Conservation (phyloP, 164 flowering plant species). For the Umbilicus rupestris region DNA sequence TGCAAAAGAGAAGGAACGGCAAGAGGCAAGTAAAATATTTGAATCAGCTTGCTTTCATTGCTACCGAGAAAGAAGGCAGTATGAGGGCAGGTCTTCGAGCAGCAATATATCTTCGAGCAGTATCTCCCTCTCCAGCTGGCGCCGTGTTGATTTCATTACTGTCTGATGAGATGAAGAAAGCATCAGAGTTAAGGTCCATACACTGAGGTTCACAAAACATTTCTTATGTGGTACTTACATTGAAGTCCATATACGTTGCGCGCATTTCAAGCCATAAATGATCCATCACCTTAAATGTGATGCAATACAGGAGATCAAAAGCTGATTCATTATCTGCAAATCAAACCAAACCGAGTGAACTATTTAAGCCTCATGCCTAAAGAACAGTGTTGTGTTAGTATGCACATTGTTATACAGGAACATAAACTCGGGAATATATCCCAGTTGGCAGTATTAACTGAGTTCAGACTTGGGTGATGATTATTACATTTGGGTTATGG, state of each 20-base stretch:
- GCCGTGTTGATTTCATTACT: constrained; percentile 73
- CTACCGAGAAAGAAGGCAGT: constrained; percentile 40
- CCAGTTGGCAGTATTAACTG: too few species aligned
- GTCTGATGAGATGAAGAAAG: constrained; percentile 23
- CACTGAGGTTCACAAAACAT: not conserved
- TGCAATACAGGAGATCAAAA: constrained; percentile 81
- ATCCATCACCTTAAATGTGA: constrained; percentile 83
- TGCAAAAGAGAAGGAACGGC: too few species aligned
- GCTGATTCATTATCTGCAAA: constrained; percentile 67
- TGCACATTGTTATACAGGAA: too few species aligned
- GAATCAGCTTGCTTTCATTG: not conserved
- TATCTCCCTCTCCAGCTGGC: constrained; percentile 64
- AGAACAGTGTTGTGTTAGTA: not conserved
- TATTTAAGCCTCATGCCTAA: not conserved
- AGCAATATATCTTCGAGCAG: constrained; percentile 49
- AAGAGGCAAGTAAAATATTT: not conserved
- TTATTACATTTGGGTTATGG: too few species aligned
- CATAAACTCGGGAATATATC: too few species aligned
- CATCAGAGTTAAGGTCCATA: not conserved
- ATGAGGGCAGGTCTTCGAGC: constrained; percentile 67
- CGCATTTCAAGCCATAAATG: constrained; percentile 80
- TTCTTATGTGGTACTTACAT: constrained; percentile 32
- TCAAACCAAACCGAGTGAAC: not conserved
- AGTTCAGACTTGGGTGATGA: too few species aligned
- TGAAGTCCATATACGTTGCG: constrained; percentile 94